A percentile compares a stretch with the other conserved stretches of the same genome.
Conservation (phyloP, 345 rosid species). For the Rhodamnia argentea region DNA sequence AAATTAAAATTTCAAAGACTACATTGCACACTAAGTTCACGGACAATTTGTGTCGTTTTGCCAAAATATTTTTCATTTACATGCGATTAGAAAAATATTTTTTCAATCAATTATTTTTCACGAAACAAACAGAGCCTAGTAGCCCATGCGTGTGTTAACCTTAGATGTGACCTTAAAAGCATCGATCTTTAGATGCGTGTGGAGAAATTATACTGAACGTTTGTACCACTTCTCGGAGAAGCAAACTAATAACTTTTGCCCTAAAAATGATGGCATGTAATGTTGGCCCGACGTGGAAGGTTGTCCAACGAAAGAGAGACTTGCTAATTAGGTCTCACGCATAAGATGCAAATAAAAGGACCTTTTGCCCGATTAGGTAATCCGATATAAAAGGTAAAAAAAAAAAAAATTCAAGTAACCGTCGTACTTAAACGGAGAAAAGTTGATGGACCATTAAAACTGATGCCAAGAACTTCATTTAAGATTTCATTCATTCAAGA, state of each 20-base stretch:
- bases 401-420: neutral
- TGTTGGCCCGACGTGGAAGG: neutral
- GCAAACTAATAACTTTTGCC: no score
- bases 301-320: neutral
- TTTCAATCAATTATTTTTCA: neutral
- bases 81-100: neutral
- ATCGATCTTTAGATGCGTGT: neutral
- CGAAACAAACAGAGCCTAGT: no score
- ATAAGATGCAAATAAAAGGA: neutral
- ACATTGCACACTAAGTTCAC: no score
- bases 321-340: neutral
- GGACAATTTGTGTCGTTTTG: no score
- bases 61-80: neutral
- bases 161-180: neutral
- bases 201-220: neutral
- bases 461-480: neutral
- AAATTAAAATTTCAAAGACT: no score
- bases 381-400: neutral
- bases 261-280: no score
- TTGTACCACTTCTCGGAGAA: neutral
- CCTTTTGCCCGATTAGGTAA: neutral
- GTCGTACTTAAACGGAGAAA: neutral
- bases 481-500: neutral
- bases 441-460: neutral
- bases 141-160: no score